Base-by-base conservation (phyloP, 352 stramenopile genomes). In the Phytophthora tubulina region DNA sequence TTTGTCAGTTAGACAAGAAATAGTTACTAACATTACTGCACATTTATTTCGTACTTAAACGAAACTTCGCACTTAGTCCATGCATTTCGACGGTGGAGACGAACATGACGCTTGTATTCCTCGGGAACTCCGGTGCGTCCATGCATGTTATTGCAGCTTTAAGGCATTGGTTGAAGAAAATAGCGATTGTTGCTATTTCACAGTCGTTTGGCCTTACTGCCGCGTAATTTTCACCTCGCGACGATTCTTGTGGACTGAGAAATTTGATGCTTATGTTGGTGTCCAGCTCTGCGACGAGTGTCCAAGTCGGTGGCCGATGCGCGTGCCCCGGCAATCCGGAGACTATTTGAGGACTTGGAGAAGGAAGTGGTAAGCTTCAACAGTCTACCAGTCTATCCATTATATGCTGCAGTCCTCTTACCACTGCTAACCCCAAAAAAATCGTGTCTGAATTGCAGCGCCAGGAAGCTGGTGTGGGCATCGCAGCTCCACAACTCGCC, bases 401-500 rank as follows among this genome's bases (percentile, higher is more conserved):
- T 46, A 46, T 7, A 10, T 46, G 0, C 41, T 46, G 21, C 2
- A 27, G 21, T 2, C 21, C 21, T 27, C 21, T 2, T 27, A 27
- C 7, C 13, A 21, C 15, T 50, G 21, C 36, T 71, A 56, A 73
- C 15, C 30, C 10, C 52, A 45, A 31, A 13, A 13, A 21, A 32
- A 30, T 39, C 15, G 48, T 53, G 30, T 73, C 2, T 33, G 7
- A 46, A 51, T 68, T 49, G 11, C 60, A 95, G 88, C 82, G 84
- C 7, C 70, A 84, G 33, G 81, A 94, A 52, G 79, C 83, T 39
- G 86, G 89, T 10, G 82, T 96, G 32, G 89, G 89, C 21, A 89
- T 96, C 50, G 89, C 89, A 14, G 89, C 84, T 10, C 86, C 89
- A 15, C 89, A 96, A 61, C 67, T 96, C 0, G 89, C 85, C 0